phyloP scores from a whole-genome alignment of 495 filamentous ascomycete genomes.

The Sordaria brevicollis region DNA sequence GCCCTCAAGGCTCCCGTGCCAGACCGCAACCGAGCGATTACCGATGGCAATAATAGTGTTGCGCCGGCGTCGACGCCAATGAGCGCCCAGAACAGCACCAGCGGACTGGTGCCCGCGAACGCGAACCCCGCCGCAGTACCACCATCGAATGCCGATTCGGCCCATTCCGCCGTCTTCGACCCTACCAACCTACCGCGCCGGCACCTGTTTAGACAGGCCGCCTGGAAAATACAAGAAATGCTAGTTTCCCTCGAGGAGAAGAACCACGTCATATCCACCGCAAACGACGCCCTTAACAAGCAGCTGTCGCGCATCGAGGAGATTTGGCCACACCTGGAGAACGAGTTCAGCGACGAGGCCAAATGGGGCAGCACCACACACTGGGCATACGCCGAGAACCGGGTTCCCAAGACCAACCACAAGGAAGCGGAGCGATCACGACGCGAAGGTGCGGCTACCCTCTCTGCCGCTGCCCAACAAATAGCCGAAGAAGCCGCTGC shows the following conservation, averaged over 20 bases:
- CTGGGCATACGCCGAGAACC: slow-evolving; percentile 91
- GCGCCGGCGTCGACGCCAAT: slow-evolving; percentile 29
- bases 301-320: slow-evolving; percentile 76
- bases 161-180: slow-evolving; percentile 30
- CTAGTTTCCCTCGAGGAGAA: slow-evolving; percentile 88
- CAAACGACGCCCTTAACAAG: slow-evolving; percentile 77
- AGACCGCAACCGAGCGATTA: slow-evolving; percentile 25
- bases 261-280: slow-evolving; percentile 85
- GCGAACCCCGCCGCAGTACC: slow-evolving; percentile 13
- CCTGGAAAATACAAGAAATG: slow-evolving; percentile 57
- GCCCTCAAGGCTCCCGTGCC: slow-evolving; percentile 51
- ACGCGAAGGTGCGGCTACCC: slow-evolving; percentile 62
- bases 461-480: slow-evolving; percentile 56
- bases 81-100: slow-evolving; percentile 35
- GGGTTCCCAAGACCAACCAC: slow-evolving; percentile 48
- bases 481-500: slow-evolving; percentile 69
- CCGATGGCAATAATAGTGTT: slow-evolving; percentile 33
- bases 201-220: slow-evolving; percentile 51
- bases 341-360: slow-evolving; percentile 88
- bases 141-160: slow-evolving; percentile 28
- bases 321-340: slow-evolving; percentile 70
- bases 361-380: slow-evolving; percentile 83
- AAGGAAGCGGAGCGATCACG: slow-evolving; percentile 57
- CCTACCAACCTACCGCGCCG: slow-evolving; percentile 48
- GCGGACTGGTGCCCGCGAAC: slow-evolving; percentile 18